Evolutionary conservation across 2,329 filamentous ascomycete genomes (phyloP), one percentile per base, ranked within the genome.

Genomic region (Fusarium duplospermum): DNA sequence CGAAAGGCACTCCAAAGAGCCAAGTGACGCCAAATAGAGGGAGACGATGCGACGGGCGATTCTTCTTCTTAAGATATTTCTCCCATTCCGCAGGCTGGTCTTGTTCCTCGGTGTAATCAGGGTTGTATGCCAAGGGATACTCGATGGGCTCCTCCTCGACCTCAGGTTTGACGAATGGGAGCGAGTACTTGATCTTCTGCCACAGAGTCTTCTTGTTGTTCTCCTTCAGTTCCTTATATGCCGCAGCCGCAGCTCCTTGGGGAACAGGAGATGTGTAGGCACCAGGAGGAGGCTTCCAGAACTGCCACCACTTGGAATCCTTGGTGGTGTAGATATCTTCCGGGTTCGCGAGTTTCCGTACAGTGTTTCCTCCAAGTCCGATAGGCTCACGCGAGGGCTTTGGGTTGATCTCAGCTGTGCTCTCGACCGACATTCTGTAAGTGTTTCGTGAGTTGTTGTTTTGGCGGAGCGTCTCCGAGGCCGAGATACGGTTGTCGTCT

Each of bases 31-130:
- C 85, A 50, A 89, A 89, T 1, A 83, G 83, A 0, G 94, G 91
- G 11, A 98, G 84, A 56, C 92, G 91, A 84, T 97, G 95, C 0
- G 93, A 97, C 20, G 96, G 94, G 40, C 96, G 92, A 70, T 98
- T 91, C 66, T 93, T 95, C 67, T 90, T 89, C 78, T 91, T 92
- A 60, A 98, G 85, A 83, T 95, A 98, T 70, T 92, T 93, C 77
- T 92, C 91, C 96, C 96, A 99, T 52, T 90, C 84, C 1, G 93
- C 91, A 10, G 88, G 88, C 50, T 92, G 89, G 13, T 90, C 87
- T 66, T 92, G 87, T 31, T 92, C 89, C 20, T 84, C 81, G 14
- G 84, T 77, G 64, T 89, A 90, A 2, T 92, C 88, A 36, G 89
- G 81, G 70, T 93, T 90, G 78, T 89, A 91, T 0, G 93, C 90